Evolutionary conservation across 192 early-diverging fungal genomes (phyloP).

Genomic region (Entophlyctis helioformis): DNA sequence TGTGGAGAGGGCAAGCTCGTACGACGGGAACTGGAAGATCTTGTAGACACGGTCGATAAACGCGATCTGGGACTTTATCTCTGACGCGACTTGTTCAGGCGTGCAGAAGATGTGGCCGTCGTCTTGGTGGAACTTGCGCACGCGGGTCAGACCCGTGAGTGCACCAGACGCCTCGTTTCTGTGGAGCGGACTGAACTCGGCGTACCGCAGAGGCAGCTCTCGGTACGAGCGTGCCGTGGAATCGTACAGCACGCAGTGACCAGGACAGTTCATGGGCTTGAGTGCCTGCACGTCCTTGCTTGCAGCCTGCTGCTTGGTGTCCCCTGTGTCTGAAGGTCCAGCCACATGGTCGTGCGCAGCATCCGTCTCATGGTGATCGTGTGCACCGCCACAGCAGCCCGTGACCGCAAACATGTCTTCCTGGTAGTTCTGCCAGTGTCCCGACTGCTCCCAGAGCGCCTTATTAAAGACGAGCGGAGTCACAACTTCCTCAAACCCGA

Average conservation of each 20-base stretch:
- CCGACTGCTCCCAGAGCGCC: constrained; percentile 81
- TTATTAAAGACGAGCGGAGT: constrained; percentile 89
- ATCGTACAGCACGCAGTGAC: constrained; percentile 86
- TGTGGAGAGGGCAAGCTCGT: constrained; percentile 71
- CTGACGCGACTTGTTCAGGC: constrained; percentile 60
- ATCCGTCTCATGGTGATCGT: constrained; percentile 22
- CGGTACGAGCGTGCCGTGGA: constrained; percentile 66
- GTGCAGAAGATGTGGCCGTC: constrained; percentile 95
- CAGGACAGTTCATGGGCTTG: constrained; percentile 99
- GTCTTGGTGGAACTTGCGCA: constrained; percentile 92
- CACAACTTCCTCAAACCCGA: constrained; percentile 80
- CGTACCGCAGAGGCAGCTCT: constrained; percentile 79
- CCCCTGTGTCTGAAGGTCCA: too few relatives aligned
- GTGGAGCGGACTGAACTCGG: constrained; percentile 90
- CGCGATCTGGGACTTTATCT: constrained; percentile 65
- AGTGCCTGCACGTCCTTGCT: constrained; percentile 32
- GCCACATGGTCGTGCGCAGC: constrained; percentile 5
- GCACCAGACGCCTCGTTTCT: constrained; percentile 86
- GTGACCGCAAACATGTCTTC: constrained; percentile 77
- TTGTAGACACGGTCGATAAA: constrained; percentile 71
- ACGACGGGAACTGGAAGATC: constrained; percentile 65
- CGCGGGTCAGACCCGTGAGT: constrained; percentile 78
- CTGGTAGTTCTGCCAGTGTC: constrained; percentile 94
- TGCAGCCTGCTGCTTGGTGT: too few relatives aligned
- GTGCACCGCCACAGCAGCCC: constrained; percentile 1